phyloP scores from a whole-genome alignment of 768 basidiomycete species.

The Phaffia tasmanica region DNA sequence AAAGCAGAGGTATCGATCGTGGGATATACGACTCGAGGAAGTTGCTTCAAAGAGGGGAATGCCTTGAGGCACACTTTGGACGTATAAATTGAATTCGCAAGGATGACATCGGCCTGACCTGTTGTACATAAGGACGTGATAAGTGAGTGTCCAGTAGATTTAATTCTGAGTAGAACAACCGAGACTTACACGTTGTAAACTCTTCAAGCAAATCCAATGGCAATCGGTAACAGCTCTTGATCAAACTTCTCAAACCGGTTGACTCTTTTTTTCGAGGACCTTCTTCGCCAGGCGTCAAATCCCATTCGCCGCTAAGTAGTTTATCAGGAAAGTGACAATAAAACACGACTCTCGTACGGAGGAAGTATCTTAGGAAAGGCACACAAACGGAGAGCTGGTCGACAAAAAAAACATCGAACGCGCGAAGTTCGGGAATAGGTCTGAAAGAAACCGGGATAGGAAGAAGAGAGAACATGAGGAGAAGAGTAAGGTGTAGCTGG shows the following conservation, averaged over 20 bases:
- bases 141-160: background rate
- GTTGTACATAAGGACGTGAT: conserved; percentile 4
- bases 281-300: conserved; percentile 23
- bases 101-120: conserved; percentile 81
- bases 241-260: conserved; percentile 30
- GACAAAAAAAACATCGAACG: conserved; percentile 72
- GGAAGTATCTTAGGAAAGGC: conserved; percentile 61
- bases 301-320: conserved; percentile 47
- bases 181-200: conserved; percentile 61
- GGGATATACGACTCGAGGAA: conserved; percentile 80
- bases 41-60: conserved; percentile 53
- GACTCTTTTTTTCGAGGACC: conserved; percentile 18
- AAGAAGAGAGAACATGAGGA: conserved; percentile 45
- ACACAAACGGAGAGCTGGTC: conserved; percentile 91
- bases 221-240: conserved; percentile 68
- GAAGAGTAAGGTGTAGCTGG: conserved; percentile 66
- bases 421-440: conserved; percentile 14
- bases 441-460: conserved; percentile 23
- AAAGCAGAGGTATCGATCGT: conserved; percentile 79
- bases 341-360: conserved; percentile 73
- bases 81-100: conserved; percentile 87
- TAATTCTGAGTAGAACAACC: conserved; percentile 7
- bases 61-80: conserved; percentile 64
- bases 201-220: conserved; percentile 91
- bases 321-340: conserved; percentile 99